Evolutionary conservation across 305 asterid species (phyloP), one percentile per base, ranked within the genome.

Genomic region (Solanum hybrid): DNA sequence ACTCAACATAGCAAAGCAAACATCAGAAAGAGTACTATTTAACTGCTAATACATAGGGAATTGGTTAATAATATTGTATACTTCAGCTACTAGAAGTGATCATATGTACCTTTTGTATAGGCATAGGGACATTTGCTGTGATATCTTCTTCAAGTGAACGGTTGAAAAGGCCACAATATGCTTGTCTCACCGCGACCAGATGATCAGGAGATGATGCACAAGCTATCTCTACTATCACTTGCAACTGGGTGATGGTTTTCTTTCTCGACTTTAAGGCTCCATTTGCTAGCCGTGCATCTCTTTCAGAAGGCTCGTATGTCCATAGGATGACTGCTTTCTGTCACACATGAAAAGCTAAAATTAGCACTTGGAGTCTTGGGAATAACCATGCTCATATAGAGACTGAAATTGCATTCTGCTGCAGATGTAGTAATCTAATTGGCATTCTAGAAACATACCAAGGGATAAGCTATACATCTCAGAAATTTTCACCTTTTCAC

Each of bases 61-160:
- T 33, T 11, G 75, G 31, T 84, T 11, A 51, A 29, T 4, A 51
- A 29, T 4, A 51, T 29, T 20, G 29, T 31, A 84, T 31, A 28
- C 33, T 20, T 51, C 31, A 31, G 88, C 46, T 29, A 79, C 34
- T 16, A 89, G 39, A 46, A 67, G 64, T 18, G 87, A 18, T 28
- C 11, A 28, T 26, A 26, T 20, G 89, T 91, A 96, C 98, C 98
- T 95, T 97, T 82, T 89, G 96, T 36, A 95, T 81, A 42, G 98
- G 98, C 91, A 87, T 92, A 51, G 98, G 39, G 85, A 94, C 93
- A 73, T 92, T 92, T 5, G 95, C 87, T 81, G 91, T 79, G 90
- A 96, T 94, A 88, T 97, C 98, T 92, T 96, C 98, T 92, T 96
- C 98, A 39, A 97, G 96, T 11, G 99, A 94, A 71, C 87, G 33